Base-by-base conservation (phyloP, 2,329 filamentous ascomycete genomes). In the Ploettnerulaceae sp. region DNA sequence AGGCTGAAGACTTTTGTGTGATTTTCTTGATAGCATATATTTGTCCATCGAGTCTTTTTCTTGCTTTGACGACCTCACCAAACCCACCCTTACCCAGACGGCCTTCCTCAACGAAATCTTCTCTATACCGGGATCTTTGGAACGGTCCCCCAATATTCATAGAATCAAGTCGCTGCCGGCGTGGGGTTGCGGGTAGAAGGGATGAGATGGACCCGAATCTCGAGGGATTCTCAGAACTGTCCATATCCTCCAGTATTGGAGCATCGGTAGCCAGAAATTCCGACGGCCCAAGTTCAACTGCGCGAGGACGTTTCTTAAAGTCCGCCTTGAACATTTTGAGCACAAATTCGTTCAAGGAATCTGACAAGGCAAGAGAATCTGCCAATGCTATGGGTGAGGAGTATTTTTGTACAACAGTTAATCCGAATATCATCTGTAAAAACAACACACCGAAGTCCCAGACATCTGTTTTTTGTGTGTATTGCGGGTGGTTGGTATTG, bases 1-100 rank as follows among this genome's bases (percentile, higher is more conserved):
- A 87, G 48, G 82, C 76, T 20, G 85, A 78, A 1, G 88, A 88
- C 41, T 84, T 83, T 57, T 93, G 87, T 1, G 82, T 88, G 52
- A 98, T 93, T 64, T 97, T 96, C 66, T 98, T 98, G 63, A 98
- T 87, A 14, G 93, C 93, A 67, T 97, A 98, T 33, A 94, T 84
- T 48, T 90, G 86, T 0, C 88, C 88, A 63, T 97, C 93, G 3
- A 96, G 79, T 68, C 93, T 95, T 66, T 95, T 95, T 24, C 91
- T 80, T 2, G 91, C 91, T 65, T 95, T 94, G 45, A 97, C 89
- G 17, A 98, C 93, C 67, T 96, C 89, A 4, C 93, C 93, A 67
- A 95, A 98, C 0, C 91, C 93, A 33, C 93, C 93, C 64, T 91
- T 94, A 3, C 93, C 93, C 9, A 98, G 73, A 4, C 86, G 80